These are phyloP conservation scores for Pontederia paniculata DNA, from an alignment of 176 grass and related monocot species.

Conservation along the genomic window DNA sequence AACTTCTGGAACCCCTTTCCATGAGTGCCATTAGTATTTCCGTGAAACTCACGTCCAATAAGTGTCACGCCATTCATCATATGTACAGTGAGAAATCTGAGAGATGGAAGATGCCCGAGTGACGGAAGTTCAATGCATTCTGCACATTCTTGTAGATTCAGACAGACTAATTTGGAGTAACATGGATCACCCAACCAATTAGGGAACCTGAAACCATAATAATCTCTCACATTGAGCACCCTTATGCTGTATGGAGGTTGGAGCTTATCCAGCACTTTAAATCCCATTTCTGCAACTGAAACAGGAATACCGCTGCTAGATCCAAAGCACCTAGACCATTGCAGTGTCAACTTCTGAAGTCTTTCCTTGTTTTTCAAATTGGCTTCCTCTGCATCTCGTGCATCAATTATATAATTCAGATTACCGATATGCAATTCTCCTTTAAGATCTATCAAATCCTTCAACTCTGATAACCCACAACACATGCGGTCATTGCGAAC, in stretches of 20 bases:
- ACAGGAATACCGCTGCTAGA: not conserved
- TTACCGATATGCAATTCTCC: slow-evolving; percentile 31
- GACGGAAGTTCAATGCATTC: slow-evolving; percentile 24
- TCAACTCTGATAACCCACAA: slow-evolving; percentile 35
- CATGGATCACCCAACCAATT: slow-evolving; percentile 25
- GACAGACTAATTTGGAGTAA: slow-evolving; percentile 16
- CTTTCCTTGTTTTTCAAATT: slow-evolving; percentile 24
- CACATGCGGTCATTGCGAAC: slow-evolving; percentile 12
- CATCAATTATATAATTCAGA: slow-evolving; percentile 21
- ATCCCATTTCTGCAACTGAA: not conserved
- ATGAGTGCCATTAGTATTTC: not conserved
- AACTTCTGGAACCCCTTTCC: slow-evolving; percentile 27
- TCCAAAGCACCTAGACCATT: slow-evolving; percentile 17
- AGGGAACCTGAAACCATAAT: slow-evolving; percentile 25
- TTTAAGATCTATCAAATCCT: slow-evolving; percentile 32
- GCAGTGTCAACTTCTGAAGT: slow-evolving; percentile 23
- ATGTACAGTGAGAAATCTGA: slow-evolving; percentile 26
- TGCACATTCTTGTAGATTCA: slow-evolving; percentile 24
- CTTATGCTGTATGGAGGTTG: not conserved
- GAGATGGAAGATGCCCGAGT: slow-evolving; percentile 26
- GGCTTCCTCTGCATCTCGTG: slow-evolving; percentile 8
- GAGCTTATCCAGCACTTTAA: slow-evolving; percentile 1
- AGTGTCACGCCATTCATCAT: slow-evolving; percentile 23
- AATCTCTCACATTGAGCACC: slow-evolving; percentile 10
- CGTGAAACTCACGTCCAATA: slow-evolving; percentile 26